These are phyloP conservation scores for Geotrichum fermentans DNA, from an alignment of 1,139 yeast genomes.

Conservation along the genomic window DNA sequence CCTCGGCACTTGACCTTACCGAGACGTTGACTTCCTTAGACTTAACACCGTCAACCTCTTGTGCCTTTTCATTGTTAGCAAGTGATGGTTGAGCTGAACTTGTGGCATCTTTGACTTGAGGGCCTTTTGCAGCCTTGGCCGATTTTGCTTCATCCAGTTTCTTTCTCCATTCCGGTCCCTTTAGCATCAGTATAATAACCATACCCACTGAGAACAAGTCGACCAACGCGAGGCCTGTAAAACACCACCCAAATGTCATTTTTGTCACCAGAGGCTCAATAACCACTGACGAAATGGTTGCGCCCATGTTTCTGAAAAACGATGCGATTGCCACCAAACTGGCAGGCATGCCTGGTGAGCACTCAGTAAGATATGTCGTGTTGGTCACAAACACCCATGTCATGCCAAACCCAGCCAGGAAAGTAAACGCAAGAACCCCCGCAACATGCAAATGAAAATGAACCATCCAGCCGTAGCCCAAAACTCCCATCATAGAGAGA, in stretches of 20 bases:
- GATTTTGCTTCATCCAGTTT: conserved; percentile 24
- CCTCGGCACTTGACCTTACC: no score
- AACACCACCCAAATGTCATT: conserved; percentile 59
- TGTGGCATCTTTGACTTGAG: no score
- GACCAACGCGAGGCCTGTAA: conserved; percentile 49
- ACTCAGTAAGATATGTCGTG: conserved; percentile 54
- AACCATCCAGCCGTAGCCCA: conserved; percentile 55
- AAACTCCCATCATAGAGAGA: conserved; percentile 44
- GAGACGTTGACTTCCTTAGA: no score
- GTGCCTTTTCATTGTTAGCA: no score
- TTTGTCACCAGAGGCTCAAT: conserved; percentile 40
- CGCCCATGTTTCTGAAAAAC: conserved; percentile 51
- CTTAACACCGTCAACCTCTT: no score
- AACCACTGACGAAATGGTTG: conserved; percentile 51
- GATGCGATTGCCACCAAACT: conserved; percentile 55
- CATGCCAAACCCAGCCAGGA: conserved; percentile 51
- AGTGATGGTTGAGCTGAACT: no score
- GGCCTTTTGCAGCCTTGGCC: no score
- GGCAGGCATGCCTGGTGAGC: conserved; percentile 50
- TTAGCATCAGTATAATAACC: conserved; percentile 32
- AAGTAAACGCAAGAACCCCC: conserved; percentile 44
- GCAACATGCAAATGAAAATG: conserved; percentile 44
- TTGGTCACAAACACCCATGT: conserved; percentile 57
- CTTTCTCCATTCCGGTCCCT: conserved; percentile 33
- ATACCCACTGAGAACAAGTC: conserved; percentile 39